Conservation (phyloP, 257 asterid genomes). For the Solanum medicagineum region DNA sequence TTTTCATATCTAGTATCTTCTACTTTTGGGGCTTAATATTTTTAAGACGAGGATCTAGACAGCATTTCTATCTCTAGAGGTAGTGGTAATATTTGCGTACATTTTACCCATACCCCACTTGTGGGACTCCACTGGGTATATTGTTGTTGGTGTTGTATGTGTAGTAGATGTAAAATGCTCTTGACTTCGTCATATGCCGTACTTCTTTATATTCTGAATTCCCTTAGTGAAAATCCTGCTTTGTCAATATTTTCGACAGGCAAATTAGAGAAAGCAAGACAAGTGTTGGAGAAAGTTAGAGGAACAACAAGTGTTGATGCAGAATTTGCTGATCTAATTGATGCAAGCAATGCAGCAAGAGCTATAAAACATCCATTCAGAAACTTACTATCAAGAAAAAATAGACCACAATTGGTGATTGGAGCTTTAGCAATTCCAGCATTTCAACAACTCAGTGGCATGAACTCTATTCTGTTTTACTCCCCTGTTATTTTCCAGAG, state of each 20-base stretch:
- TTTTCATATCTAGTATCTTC: no score
- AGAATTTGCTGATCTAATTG: slow-evolving; percentile 54
- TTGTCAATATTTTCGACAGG: neutral
- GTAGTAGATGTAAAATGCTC: no score
- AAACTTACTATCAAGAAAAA: slow-evolving; percentile 39
- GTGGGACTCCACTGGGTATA: no score
- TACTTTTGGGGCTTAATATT: no score
- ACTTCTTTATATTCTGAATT: neutral
- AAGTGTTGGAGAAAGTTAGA: slow-evolving; percentile 39
- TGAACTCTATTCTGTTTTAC: slow-evolving; percentile 66
- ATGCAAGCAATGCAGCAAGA: slow-evolving; percentile 50
- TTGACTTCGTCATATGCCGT: neutral
- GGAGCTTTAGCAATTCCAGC: slow-evolving; percentile 64
- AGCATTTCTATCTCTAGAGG: no score
- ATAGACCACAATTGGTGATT: slow-evolving; percentile 51
- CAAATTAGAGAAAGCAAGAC: slow-evolving; percentile 37
- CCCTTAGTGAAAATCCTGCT: neutral
- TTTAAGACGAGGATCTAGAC: no score
- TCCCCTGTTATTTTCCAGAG: slow-evolving; percentile 75
- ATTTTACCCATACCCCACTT: no score
- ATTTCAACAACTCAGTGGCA: slow-evolving; percentile 73
- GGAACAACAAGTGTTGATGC: slow-evolving; percentile 60
- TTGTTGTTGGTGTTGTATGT: no score
- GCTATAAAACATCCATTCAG: slow-evolving; percentile 54
- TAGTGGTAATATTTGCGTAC: no score